Evolutionary conservation across 805 yeast species (phyloP), one percentile per base, ranked within the genome.

Genomic region (Metschnikowia arizonensis): DNA sequence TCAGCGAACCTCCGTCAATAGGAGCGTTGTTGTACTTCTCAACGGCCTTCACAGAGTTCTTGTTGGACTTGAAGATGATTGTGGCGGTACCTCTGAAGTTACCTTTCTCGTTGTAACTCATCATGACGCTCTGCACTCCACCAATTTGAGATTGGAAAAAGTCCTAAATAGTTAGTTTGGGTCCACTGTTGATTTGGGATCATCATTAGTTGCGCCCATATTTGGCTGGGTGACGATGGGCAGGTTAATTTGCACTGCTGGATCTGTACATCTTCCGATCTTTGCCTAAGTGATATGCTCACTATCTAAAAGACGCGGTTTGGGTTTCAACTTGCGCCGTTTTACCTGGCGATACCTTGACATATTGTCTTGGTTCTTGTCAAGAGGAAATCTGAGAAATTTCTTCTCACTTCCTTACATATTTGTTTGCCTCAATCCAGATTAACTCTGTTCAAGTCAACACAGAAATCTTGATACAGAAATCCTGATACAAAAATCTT

Each of bases 1-100:
- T 84, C 54, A 79, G 66, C 49, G 82, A 77, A 50, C 97, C 97
- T 45, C 83, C 83, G 63, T 93, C 99, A 58, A 93, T 86, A 60
- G 96, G 90, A 36, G 96, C 91, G 61, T 93, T 91, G 66, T 91
- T 86, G 73, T 84, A 91, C 60, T 82, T 83, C 60, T 81, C 79
- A 59, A 86, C 86, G 40, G 97, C 96, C 59, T 72, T 75, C 50
- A 78, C 69, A 42, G 98, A 98, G 63, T 77, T 76, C 48, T 82
- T 82, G 42, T 78, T 65, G 48, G 75, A 73, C 61, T 72, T 80
- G 75, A 93, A 93, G 48, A 83, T 74, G 59, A 93, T 79, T 47
- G 93, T 88, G 52, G 96, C 96, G 72, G 82, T 79, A 68, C 99
- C 99, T 52, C 85, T 85, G 53, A 95, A 88, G 66, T 81, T 81